These are phyloP conservation scores for Globisporangium mamillatum DNA, from an alignment of 352 stramenopile species.

Conservation along the genomic window DNA sequence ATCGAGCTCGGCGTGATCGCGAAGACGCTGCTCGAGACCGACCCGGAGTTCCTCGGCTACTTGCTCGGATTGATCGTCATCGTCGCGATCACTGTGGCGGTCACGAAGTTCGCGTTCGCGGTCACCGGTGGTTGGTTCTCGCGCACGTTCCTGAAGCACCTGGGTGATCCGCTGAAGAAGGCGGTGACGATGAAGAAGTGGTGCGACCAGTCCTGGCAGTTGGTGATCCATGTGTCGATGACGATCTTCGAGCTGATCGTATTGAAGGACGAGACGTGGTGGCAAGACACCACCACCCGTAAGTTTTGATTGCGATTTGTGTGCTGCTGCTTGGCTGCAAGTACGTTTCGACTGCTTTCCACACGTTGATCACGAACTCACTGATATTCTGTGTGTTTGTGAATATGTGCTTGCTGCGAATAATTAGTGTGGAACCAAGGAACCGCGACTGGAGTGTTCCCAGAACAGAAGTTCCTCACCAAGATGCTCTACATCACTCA, in stretches of 20 bases:
- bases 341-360: not conserved
- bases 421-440: constrained; percentile 73
- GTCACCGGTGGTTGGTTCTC: constrained; percentile 71
- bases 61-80: constrained; percentile 58
- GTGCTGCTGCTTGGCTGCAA: not conserved
- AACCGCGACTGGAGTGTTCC: constrained; percentile 67
- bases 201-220: constrained; percentile 87
- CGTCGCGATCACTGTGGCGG: constrained; percentile 67
- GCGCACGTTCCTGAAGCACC: constrained; percentile 71
- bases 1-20: constrained; percentile 60
- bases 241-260: constrained; percentile 82
- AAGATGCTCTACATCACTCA: constrained; percentile 85
- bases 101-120: constrained; percentile 66
- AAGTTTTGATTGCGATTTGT: constrained; percentile 13
- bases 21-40: constrained; percentile 55
- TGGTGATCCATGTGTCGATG: constrained; percentile 82
- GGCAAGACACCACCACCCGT: constrained; percentile 83
- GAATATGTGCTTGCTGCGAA: not conserved
- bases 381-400: not conserved
- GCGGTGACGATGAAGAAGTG: constrained; percentile 86
- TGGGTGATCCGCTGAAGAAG: constrained; percentile 82
- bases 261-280: constrained; percentile 80
- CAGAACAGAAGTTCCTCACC: constrained; percentile 74
- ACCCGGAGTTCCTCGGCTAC: constrained; percentile 71
- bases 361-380: no score